Conservation (phyloP, 2,329 filamentous ascomycete species). For the Claviceps quebecensis region DNA sequence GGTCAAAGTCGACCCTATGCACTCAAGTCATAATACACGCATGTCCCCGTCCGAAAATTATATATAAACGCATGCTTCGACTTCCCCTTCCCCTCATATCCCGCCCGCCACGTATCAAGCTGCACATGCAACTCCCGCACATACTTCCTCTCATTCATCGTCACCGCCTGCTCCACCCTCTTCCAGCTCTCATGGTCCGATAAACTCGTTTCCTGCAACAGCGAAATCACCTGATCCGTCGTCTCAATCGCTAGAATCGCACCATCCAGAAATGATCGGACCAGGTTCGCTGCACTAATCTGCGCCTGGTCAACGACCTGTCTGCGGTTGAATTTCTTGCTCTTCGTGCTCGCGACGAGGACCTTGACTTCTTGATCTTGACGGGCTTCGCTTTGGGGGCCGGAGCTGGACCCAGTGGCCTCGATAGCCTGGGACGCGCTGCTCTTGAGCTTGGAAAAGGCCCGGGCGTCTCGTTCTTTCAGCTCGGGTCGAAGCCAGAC, state of each 20-base stretch:
- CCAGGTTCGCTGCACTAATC: slow-evolving; percentile 42
- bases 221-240: slow-evolving; percentile 66
- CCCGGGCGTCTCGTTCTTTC: slow-evolving; percentile 58
- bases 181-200: slow-evolving; percentile 77
- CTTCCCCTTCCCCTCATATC: slow-evolving; percentile 37
- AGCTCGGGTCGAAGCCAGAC: slow-evolving; percentile 70
- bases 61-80: slow-evolving; percentile 73
- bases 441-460: slow-evolving; percentile 30
- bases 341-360: slow-evolving; percentile 67
- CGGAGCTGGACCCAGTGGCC: slow-evolving; percentile 5
- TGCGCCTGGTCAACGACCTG: slow-evolving; percentile 73
- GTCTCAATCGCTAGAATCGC: slow-evolving; percentile 83
- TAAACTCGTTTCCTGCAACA: slow-evolving; percentile 59
- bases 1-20: slow-evolving; percentile 14
- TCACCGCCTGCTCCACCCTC: slow-evolving; percentile 62
- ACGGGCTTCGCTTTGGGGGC: slow-evolving; percentile 15
- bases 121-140: slow-evolving; percentile 70
- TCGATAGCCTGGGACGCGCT: slow-evolving; percentile 17
- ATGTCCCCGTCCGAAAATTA: slow-evolving; percentile 74
- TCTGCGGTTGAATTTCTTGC: slow-evolving; percentile 82
- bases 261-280: slow-evolving; percentile 58
- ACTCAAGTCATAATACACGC: slow-evolving; percentile 71
- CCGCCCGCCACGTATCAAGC: slow-evolving; percentile 47
- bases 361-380: slow-evolving; percentile 66
- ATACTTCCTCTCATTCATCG: slow-evolving; percentile 67